A percentile compares a stretch with the other conserved stretches of the same genome.
These are phyloP conservation scores for Amaranthus palmeri DNA, from an alignment of 148 eudicot species.

Conservation along the genomic window DNA sequence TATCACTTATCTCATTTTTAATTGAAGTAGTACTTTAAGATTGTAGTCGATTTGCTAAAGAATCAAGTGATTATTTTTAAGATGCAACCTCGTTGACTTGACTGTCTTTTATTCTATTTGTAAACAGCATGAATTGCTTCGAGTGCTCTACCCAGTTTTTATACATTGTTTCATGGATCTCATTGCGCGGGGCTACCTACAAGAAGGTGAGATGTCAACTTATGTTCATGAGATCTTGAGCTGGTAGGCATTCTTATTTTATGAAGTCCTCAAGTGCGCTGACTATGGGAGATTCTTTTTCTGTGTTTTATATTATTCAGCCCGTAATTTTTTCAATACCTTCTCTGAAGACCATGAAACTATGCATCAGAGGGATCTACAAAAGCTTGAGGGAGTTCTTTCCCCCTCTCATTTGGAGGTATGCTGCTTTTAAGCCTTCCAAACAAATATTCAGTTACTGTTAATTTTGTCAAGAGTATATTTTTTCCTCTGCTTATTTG, in stretches of 20 bases:
- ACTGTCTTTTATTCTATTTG: neutral
- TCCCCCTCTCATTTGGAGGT: constrained; percentile 99
- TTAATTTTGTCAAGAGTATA: neutral
- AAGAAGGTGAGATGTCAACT: constrained; percentile 56
- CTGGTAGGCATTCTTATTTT: neutral
- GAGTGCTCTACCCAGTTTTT: constrained; percentile 93
- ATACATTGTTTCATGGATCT: constrained; percentile 98
- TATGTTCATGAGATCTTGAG: constrained; percentile 5
- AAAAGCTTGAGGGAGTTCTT: constrained; percentile 94
- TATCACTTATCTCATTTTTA: neutral
- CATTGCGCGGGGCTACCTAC: constrained; percentile 86
- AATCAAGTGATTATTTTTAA: neutral
- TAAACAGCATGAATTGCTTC: constrained; percentile 88
- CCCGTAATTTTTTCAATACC: constrained; percentile 70
- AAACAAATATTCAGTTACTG: neutral
- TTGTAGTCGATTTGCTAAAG: neutral
- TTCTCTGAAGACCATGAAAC: constrained; percentile 95
- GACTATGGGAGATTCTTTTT: neutral
- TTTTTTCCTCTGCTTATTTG: neutral
- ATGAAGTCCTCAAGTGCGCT: neutral
- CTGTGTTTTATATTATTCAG: constrained; percentile 31
- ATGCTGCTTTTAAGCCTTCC: constrained; percentile 18
- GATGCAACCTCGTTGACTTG: neutral
- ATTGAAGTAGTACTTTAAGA: neutral
- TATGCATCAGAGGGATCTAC: constrained; percentile 86